A percentile compares a stretch with the other conserved stretches of the same genome.
phyloP scores from a whole-genome alignment of 768 basidiomycete species.

The Sistotremastrum suecicum region DNA sequence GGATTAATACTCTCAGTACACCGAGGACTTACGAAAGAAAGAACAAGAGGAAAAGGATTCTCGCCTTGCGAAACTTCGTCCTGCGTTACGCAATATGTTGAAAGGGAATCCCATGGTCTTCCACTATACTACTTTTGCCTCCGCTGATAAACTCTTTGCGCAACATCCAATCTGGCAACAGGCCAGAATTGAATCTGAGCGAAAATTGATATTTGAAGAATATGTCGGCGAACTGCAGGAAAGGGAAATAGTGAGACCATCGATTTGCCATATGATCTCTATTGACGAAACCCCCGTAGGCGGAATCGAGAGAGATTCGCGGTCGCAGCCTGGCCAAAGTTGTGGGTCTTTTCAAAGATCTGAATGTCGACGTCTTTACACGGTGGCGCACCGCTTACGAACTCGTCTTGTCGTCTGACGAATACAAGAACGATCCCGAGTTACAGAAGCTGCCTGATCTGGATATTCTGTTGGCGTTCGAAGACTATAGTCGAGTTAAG shows the following conservation, averaged over 20 bases:
- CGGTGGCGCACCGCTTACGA: conserved; percentile 81
- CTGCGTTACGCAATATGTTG: conserved; percentile 75
- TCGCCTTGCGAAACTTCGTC: conserved; percentile 72
- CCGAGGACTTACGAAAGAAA: conserved; percentile 57
- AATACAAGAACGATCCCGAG: conserved; percentile 66
- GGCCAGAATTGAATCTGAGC: conserved; percentile 71
- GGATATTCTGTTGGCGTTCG: conserved; percentile 86
- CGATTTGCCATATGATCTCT: conserved; percentile 1
- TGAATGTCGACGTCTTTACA: conserved; percentile 86
- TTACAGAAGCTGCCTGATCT: conserved; percentile 75
- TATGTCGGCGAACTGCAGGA: conserved; percentile 76
- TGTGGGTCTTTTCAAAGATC: conserved; percentile 68
- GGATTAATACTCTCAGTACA: conserved; percentile 39
- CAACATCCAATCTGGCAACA: conserved; percentile 89
- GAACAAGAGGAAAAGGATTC: conserved; percentile 80
- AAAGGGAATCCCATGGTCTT: conserved; percentile 79
- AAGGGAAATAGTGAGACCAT: conserved; percentile 65
- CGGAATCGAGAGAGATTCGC: conserved; percentile 54
- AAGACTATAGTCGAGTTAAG: conserved; percentile 82
- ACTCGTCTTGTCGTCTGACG: conserved; percentile 59
- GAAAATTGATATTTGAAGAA: conserved; percentile 82
- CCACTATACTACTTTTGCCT: conserved; percentile 82
- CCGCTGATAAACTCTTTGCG: conserved; percentile 75
- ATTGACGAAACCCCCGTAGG: conserved; percentile 3
- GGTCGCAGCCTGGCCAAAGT: conserved; percentile 73